Percentiles rank a stretch among this genome's conserved stretches.
Conservation (phyloP, 2,329 filamentous ascomycete species). For the Paraphoma chrysanthemicola region DNA sequence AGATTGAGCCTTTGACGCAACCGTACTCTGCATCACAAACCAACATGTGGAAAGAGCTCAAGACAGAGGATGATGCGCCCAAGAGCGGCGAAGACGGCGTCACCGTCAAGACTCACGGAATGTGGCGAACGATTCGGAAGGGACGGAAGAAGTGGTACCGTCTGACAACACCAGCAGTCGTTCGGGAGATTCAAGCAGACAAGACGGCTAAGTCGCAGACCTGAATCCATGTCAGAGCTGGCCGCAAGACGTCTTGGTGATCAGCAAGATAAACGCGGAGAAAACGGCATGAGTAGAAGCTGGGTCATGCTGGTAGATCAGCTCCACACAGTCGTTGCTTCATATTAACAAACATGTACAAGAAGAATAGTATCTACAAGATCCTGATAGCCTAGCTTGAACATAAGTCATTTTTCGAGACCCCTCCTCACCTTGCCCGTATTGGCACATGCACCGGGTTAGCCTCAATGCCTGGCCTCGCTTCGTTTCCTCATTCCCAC, state of each 20-base stretch:
- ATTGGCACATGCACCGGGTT: background rate
- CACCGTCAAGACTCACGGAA: background rate
- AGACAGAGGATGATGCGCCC: background rate
- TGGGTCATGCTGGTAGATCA: background rate
- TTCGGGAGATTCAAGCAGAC: background rate
- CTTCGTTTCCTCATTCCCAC: slow-evolving; percentile 66
- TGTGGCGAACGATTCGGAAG: background rate
- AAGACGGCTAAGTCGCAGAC: background rate
- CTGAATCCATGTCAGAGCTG: background rate
- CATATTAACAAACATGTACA: background rate
- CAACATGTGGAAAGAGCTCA: background rate
- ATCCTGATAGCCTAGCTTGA: background rate
- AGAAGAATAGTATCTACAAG: background rate
- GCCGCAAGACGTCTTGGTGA: too few species aligned
- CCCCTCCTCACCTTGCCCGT: too few species aligned
- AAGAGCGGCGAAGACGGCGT: background rate
- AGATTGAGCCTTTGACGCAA: background rate
- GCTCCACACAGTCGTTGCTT: background rate
- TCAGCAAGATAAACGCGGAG: background rate
- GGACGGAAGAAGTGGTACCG: background rate
- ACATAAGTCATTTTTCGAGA: background rate
- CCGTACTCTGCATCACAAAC: background rate
- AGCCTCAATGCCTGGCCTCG: slow-evolving; percentile 6
- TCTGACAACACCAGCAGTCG: background rate
- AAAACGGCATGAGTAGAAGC: background rate